Evolutionary conservation across 2,329 filamentous ascomycete genomes (phyloP), one percentile per base, ranked within the genome.

Genomic region (Microsporum canis): DNA sequence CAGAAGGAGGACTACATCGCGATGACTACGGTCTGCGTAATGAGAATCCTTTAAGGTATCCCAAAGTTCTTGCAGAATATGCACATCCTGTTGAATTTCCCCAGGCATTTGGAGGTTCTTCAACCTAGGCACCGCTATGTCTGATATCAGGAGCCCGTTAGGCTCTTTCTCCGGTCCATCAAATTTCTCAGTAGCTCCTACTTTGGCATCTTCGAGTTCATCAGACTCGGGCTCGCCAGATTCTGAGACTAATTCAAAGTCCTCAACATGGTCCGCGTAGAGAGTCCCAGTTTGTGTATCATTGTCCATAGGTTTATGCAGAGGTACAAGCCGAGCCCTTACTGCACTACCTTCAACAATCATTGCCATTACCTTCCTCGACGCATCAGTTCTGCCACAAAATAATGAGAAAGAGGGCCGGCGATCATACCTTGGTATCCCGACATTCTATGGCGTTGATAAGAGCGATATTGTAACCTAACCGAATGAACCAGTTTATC

Each of bases 381-480:
- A 36, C 6, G 12, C 14, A 39, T 14, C 53, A 47, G 29, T 17
- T 29, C 27, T 62, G 31, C 33, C 31, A 66, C 45, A 51, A 60
- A 63, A 14, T 14, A 49, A 31, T 12, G 38, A 23, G 14, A 31
- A 34, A 60, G 27, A n/a, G 2, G 36, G 5, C 23, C 17, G 23
- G 57, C 27, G 33, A 38, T 60, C 66, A 43, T 65, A 83, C 82
- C 71, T 87, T 88, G 1, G 84, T 86, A 67, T 87, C 86, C 57
- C 76, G 73, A 66, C 83, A 87, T 58, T 85, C 80, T 8, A 88
- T 69, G 38, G 79, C 80, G 62, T 89, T 85, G 49, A 88, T 77
- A 29, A 88, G 73, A 1, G 83, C 84, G 4, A 86, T 76, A 66
- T 84, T 86, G 68, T 81, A 83, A 0, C 82, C 81, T n/a, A 75